phyloP scores from a whole-genome alignment of 2,329 filamentous ascomycete genomes.

The Trichophyton rubrum region DNA sequence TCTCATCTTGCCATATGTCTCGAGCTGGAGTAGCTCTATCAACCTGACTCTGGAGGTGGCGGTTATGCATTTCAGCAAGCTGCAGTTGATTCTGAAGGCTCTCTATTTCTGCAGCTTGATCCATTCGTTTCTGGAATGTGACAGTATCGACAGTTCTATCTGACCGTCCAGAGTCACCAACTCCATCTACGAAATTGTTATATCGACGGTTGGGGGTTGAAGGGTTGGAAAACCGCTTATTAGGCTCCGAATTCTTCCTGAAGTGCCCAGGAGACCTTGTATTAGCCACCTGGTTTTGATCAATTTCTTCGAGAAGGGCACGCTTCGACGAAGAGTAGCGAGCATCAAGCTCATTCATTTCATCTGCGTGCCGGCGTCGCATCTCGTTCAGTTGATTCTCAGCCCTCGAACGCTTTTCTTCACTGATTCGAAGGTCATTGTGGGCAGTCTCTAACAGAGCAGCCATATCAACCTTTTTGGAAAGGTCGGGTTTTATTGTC shows the following conservation, averaged over 20 bases:
- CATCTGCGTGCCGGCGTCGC: conserved; percentile 59
- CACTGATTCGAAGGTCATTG: conserved; percentile 71
- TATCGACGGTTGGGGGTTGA: conserved; percentile 62
- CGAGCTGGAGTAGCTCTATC: conserved; percentile 53
- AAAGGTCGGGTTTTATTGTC: conserved; percentile 55
- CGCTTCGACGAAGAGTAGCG: conserved; percentile 54
- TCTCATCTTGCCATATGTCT: conserved; percentile 57
- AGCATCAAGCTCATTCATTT: conserved; percentile 52
- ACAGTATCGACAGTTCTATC: conserved; percentile 76
- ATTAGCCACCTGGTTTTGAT: conserved; percentile 62
- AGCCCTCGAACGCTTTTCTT: conserved; percentile 66
- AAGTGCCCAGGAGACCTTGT: conserved; percentile 63
- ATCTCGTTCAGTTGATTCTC: conserved; percentile 72
- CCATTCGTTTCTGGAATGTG: conserved; percentile 77
- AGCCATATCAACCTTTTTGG: conserved; percentile 58
- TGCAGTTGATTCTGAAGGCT: conserved; percentile 90
- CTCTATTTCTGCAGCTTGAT: conserved; percentile 79
- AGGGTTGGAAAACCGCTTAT: conserved; percentile 56
- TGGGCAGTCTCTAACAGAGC: conserved; percentile 81
- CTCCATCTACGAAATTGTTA: conserved; percentile 49
- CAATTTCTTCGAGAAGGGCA: conserved; percentile 73
- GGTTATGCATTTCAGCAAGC: conserved; percentile 87
- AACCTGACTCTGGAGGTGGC: conserved; percentile 78
- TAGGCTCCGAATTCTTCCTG: conserved; percentile 46
- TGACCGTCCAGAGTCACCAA: conserved; percentile 65